Conservation (phyloP, 2,329 filamentous ascomycete species). For the Cladosporium velox region DNA sequence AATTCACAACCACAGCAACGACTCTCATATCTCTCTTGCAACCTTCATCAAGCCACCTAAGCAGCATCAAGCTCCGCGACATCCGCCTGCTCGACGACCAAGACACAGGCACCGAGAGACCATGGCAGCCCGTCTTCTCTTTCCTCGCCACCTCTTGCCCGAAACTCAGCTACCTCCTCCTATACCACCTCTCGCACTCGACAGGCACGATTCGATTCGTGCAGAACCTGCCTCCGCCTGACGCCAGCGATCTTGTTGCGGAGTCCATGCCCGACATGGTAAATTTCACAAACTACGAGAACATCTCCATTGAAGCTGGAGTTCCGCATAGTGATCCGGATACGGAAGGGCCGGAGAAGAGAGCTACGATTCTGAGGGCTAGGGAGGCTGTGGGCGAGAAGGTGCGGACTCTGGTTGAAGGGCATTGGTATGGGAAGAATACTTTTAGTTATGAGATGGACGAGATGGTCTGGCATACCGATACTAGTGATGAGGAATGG, state of each 20-base stretch:
- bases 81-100: constrained; percentile 31
- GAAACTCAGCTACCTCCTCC: constrained; percentile 31
- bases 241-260: background rate
- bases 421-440: constrained; percentile 34
- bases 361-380: background rate
- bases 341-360: background rate
- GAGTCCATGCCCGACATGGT: constrained; percentile 9
- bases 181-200: constrained; percentile 33
- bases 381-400: constrained; percentile 23
- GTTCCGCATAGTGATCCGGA: constrained; percentile 22
- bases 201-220: constrained; percentile 31
- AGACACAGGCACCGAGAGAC: background rate
- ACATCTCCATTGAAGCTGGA: constrained; percentile 29
- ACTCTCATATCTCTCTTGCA: constrained; percentile 28
- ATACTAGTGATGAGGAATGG: constrained; percentile 39
- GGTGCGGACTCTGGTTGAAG: constrained; percentile 26
- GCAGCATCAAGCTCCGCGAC: constrained; percentile 36
- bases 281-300: constrained; percentile 21
- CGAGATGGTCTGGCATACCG: constrained; percentile 36
- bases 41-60: constrained; percentile 26
- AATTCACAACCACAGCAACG: constrained; percentile 29
- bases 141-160: constrained; percentile 28
- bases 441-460: constrained; percentile 35
- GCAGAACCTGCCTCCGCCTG: constrained; percentile 21
- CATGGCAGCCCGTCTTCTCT: constrained; percentile 30